Conservation (phyloP, 257 asterid species). For the Nicotiana undulata region DNA sequence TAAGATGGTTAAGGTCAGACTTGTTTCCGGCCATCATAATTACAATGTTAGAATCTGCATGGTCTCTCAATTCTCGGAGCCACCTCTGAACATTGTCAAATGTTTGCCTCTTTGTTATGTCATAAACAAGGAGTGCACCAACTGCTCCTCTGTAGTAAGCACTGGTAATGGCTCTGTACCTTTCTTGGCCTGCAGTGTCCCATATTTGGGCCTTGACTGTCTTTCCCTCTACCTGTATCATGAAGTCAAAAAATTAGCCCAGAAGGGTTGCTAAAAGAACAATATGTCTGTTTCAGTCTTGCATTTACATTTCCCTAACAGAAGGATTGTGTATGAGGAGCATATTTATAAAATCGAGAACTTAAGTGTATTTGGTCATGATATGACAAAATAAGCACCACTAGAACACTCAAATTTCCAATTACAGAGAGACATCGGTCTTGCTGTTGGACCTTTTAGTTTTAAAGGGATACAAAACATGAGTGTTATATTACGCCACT, state of each 20-base stretch:
- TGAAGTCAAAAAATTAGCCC: neutral
- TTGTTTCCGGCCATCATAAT: conserved; percentile 17
- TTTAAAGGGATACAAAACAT: too few relatives aligned
- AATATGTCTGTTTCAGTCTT: neutral
- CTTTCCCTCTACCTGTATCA: conserved; percentile 13
- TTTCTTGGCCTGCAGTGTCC: conserved; percentile 19
- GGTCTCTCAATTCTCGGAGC: conserved; percentile 19
- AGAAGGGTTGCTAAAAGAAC: neutral
- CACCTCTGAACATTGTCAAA: conserved; percentile 13
- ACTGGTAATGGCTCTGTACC: conserved; percentile 16
- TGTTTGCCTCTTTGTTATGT: conserved; percentile 15
- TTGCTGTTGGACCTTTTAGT: too few relatives aligned
- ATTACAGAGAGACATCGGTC: too few relatives aligned
- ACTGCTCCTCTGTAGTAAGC: conserved; percentile 18
- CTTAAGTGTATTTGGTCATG: too few relatives aligned
- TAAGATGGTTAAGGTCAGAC: conserved; percentile 11
- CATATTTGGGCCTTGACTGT: conserved; percentile 16
- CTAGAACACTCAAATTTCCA: too few relatives aligned
- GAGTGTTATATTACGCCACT: too few relatives aligned
- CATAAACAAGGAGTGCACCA: conserved; percentile 16
- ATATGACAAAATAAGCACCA: too few relatives aligned
- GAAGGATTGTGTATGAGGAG: too few relatives aligned
- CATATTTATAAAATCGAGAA: too few relatives aligned
- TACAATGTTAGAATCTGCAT: conserved; percentile 15
- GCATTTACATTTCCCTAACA: neutral